These are phyloP conservation scores for Rugonectria rugulosa DNA, from an alignment of 2,329 filamentous ascomycete genomes.

Conservation along the genomic window DNA sequence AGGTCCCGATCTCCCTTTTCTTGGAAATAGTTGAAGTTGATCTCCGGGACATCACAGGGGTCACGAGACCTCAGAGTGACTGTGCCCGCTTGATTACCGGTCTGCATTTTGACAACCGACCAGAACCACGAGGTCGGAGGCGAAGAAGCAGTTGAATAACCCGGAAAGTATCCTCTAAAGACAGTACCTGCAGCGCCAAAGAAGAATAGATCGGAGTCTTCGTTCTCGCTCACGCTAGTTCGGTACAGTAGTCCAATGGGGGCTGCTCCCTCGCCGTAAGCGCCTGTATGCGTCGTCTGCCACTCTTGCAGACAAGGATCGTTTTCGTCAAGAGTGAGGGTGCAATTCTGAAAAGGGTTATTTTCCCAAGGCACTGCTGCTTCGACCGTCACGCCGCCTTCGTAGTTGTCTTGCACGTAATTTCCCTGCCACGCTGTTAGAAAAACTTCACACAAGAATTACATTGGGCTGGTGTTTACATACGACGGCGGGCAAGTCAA, in stretches of 20 bases:
- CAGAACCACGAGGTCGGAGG: slow-evolving; percentile 34
- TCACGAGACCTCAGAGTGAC: slow-evolving; percentile 67
- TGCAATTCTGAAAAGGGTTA: slow-evolving; percentile 20
- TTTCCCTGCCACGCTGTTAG: slow-evolving; percentile 16
- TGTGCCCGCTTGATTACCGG: slow-evolving; percentile 66
- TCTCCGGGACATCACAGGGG: slow-evolving; percentile 68
- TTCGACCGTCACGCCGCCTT: slow-evolving; percentile 33
- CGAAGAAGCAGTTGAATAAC: slow-evolving; percentile 42
- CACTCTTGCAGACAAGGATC: slow-evolving; percentile 48
- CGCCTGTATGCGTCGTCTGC: slow-evolving; percentile 28
- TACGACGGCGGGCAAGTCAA: slow-evolving; percentile 55
- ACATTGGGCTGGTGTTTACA: background rate
- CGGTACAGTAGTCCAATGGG: slow-evolving; percentile 35
- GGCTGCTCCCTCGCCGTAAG: slow-evolving; percentile 36
- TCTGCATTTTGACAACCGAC: slow-evolving; percentile 62
- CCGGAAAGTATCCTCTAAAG: slow-evolving; percentile 41
- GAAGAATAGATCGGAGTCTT: slow-evolving; percentile 41
- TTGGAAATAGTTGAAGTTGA: slow-evolving; percentile 68
- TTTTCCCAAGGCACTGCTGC: slow-evolving; percentile 26
- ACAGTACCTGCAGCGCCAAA: slow-evolving; percentile 38
- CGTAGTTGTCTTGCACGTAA: slow-evolving; percentile 41
- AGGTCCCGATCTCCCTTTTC: slow-evolving; percentile 21
- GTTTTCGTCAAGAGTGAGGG: slow-evolving; percentile 14
- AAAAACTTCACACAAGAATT: too few relatives aligned
- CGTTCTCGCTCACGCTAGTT: slow-evolving; percentile 38